Base-by-base conservation (phyloP, 176 grass and related monocot genomes). In the Bonia amplexicaulis region DNA sequence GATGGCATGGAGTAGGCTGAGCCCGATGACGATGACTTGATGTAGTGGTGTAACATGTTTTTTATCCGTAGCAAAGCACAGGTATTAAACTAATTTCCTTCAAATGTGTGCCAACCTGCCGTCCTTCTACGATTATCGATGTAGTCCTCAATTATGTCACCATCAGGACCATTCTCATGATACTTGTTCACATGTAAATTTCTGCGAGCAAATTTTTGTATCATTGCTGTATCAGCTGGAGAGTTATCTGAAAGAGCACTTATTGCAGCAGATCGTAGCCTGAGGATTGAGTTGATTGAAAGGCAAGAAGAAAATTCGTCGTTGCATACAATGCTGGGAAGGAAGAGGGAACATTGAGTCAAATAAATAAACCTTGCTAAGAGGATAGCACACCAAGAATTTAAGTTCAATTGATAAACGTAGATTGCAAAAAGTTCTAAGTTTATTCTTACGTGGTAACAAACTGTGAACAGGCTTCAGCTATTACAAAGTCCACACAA, bases 391-490 rank as follows among this genome's bases (percentile, higher is more conserved):
- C 48, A 80, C 39, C 9, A 79, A 80, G 33, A 74, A 84, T 19
- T 47, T 31, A 79, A 80, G 42, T 69, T 79, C 44, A 71, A 62
- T 76, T 45, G 53, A 69, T 39, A 80, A 73, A 69, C 71, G 29
- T 47, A 60, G 17, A 19, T 26, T 12, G 22, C 52, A 67, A 49
- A 22, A 37, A 81, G 52, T 51, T 73, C 41, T 45, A 16, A 29
- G 33, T 40, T 83, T 82, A 69, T 60, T 71, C 91, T 82, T 92
- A 94, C 96, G 65, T 92, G 62, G 93, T 99, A 63, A 99, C 85
- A 80, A 99, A 99, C 48, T 94, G 73, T 35, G 96, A 89, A 74
- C 96, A 99, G 53, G 96, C 96, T 99, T 99, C 96, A 49, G 93
- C 93, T 81, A 96, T 86, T 73, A 84, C 86, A 47, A 79, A 79